These are phyloP conservation scores for Kipferlia bialata DNA, from an alignment of 78 protist species.

Conservation along the genomic window DNA sequence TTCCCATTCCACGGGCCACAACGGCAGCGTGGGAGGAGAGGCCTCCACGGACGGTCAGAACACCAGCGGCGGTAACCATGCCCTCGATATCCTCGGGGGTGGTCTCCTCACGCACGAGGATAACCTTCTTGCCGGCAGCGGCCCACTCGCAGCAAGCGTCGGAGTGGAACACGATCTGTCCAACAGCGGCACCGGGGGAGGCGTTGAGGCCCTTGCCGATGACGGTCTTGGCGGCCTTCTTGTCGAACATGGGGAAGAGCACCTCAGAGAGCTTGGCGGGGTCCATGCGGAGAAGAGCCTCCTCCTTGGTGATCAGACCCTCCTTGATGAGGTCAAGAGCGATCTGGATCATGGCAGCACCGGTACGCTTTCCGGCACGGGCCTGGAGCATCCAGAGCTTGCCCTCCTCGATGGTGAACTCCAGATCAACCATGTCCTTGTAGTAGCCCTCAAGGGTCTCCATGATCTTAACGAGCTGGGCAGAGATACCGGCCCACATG, in stretches of 20 bases:
- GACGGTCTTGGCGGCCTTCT: background rate
- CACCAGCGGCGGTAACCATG: constrained; percentile 44
- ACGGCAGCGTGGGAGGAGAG: constrained; percentile 64
- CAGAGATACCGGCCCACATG: constrained; percentile 3
- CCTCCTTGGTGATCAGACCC: constrained; percentile 49
- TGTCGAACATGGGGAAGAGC: constrained; percentile 22
- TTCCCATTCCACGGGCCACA: constrained; percentile 68
- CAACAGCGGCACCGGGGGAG: constrained; percentile 55
- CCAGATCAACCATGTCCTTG: constrained; percentile 55
- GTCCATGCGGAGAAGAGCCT: constrained; percentile 40
- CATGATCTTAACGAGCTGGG: constrained; percentile 20
- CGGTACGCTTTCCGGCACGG: constrained; percentile 50
- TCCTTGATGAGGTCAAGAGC: constrained; percentile 60
- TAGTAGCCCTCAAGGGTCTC: constrained; percentile 41
- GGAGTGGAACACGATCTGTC: constrained; percentile 37
- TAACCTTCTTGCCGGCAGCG: constrained; percentile 16
- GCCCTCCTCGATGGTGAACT: constrained; percentile 60
- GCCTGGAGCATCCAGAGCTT: constrained; percentile 61
- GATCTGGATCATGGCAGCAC: constrained; percentile 47
- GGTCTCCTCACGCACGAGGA: constrained; percentile 60
- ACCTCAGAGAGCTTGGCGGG: constrained; percentile 30
- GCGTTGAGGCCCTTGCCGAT: constrained; percentile 48
- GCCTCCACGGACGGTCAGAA: constrained; percentile 64
- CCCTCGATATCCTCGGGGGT: constrained; percentile 67
- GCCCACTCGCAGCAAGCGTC: constrained; percentile 15